Base-by-base conservation (phyloP, 257 asterid genomes). In the Perilla frutescens region DNA sequence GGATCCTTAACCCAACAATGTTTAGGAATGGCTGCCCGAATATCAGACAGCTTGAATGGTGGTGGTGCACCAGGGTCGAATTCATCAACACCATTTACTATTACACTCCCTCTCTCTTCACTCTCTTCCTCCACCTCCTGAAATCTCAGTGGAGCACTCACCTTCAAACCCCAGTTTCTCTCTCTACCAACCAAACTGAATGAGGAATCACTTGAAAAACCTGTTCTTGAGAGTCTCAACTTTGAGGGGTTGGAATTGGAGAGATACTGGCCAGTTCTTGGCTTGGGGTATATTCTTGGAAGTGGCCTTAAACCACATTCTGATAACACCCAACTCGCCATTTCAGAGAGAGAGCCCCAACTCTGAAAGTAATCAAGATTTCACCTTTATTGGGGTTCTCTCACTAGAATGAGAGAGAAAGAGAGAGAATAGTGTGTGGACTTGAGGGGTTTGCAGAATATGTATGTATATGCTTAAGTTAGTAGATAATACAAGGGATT, bases 1-100 rank as follows among this genome's bases (percentile, higher is more conserved):
- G 98, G 96, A 71, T 95, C 81, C 82, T 85, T 95, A 3, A 91
- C 97, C 99, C 98, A 94, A 69, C 98, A 91, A 84, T 91, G 98
- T 81, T 91, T 91, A 0, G 99, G 98, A 79, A 94, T 94, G 14
- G 98, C 98, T 10, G 82, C 91, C 81, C 65, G 88, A 57, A 94
- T 80, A 76, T 91, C 99, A 5, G 93, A 70, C 64, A 91, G 76
- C 70, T 87, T 91, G 77, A 94, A 94, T 7, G 93, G 99, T 0
- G 98, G 98, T 0, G 91, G 89, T 1, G 92, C 88, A 7, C 88
- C 90, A 0, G 96, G 96, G 87, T 94, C 93, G 58, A 94, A 86
- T 12, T 59, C 86, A 1, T 56, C 75, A 49, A 7, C 76, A 15
- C 60, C 70, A 13, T 48, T 54, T 2, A 41, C 68, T 26, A 4